Base-by-base conservation (phyloP, 225 moss, liverwort and hornwort genomes). In the Straminergon stramineum region DNA sequence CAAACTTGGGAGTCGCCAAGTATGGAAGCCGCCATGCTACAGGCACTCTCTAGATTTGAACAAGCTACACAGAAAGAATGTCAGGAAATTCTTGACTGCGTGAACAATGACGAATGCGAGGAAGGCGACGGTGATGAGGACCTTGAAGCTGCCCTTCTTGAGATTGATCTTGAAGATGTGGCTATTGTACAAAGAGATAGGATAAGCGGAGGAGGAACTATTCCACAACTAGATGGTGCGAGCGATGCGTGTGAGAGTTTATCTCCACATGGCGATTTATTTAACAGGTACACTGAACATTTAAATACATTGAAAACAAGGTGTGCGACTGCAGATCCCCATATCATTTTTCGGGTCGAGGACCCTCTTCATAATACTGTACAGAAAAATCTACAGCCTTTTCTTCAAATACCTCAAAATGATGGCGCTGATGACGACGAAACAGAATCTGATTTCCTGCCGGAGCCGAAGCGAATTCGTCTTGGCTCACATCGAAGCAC, bases 1-100 rank as follows among this genome's bases (percentile, higher is more conserved):
- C 99, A 99, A 93, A 91, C 95, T 81, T 97, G 96, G 93, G 93
- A 95, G 70, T 97, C 99, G 60, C 93, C 97, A 57, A 95, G 95
- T 75, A 96, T 97, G 97, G 96, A 99, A 85, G 95, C 96, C 64
- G 99, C 97, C 35, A 94, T 97, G 92, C 91, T 97, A 64, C 93
- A 97, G 91, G 97, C 97, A 37, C 94, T 97, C 69, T 93, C 94
- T 65, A 96, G 94, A 84, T 96, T 98, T 90, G 99, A 97, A 92
- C 95, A 90, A 73, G 88, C 92, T 34, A 94, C 97, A 22, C 93
- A 97, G 84, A 89, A 92, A 89, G 99, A 99, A 82, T 97, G 97
- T 84, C 96, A 94, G 82, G 99, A 95, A 75, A 99, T 99, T 79
- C 94, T 99, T 26, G 96, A 97, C 64, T 97, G 97, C 61, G 88